Evolutionary conservation across 164 flowering plant species (phyloP).

Genomic region (Liquidambar formosana): DNA sequence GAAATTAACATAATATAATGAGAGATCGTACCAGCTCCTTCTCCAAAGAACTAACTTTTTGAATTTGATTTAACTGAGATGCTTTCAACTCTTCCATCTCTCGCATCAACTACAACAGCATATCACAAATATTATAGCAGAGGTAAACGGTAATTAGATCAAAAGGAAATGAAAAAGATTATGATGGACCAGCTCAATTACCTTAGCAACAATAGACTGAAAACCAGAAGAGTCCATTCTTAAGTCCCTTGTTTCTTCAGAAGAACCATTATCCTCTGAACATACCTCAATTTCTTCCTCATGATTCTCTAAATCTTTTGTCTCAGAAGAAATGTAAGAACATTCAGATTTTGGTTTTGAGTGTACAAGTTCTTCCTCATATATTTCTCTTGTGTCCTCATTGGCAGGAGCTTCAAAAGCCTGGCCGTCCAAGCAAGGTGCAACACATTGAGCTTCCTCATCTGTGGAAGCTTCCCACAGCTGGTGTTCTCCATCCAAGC

Average conservation of each 20-base stretch:
- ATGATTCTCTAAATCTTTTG: not conserved
- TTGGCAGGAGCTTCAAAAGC: not conserved
- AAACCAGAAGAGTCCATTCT: slow-evolving; percentile 11
- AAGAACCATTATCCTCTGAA: not conserved
- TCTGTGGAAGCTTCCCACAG: not conserved
- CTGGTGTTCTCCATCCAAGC: slow-evolving; percentile 7
- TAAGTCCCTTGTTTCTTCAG: slow-evolving; percentile 1
- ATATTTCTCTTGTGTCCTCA: not conserved
- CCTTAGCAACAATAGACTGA: slow-evolving; percentile 14
- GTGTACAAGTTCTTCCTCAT: not conserved
- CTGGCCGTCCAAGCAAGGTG: no score
- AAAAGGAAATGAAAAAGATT: not conserved
- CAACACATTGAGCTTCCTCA: no score
- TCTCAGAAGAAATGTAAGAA: not conserved
- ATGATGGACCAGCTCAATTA: not conserved
- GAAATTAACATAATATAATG: not conserved
- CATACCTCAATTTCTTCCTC: not conserved
- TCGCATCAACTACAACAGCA: slow-evolving; percentile 24
- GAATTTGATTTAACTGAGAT: slow-evolving; percentile 25
- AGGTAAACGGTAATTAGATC: not conserved
- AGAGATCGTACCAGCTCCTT: slow-evolving; percentile 38
- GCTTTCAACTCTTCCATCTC: slow-evolving; percentile 33
- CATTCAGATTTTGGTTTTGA: not conserved
- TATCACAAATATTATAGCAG: not conserved
- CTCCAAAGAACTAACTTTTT: slow-evolving; percentile 34